A percentile compares a stretch with the other conserved stretches of the same genome.
phyloP scores from a whole-genome alignment of 176 grass and related monocot genomes.

The Musa beccarii region DNA sequence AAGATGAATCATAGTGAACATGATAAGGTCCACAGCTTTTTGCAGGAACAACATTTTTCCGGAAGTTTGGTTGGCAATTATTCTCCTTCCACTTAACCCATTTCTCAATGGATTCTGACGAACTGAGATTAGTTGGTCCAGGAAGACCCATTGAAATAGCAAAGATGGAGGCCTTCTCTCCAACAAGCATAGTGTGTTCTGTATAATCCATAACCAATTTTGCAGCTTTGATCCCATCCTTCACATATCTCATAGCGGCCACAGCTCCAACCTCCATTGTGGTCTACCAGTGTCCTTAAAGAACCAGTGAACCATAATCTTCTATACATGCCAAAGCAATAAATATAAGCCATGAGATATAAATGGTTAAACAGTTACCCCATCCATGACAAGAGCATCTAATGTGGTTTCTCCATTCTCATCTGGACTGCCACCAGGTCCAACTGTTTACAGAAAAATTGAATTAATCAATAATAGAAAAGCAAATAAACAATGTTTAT shows the following conservation, averaged over 20 bases:
- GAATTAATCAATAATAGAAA: constrained; percentile 15
- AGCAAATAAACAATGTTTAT: not conserved
- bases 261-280: constrained; percentile 94
- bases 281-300: constrained; percentile 33
- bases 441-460: constrained; percentile 40
- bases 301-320: constrained; percentile 22
- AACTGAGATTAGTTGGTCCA: constrained; percentile 76
- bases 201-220: constrained; percentile 83
- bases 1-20: constrained; percentile 13
- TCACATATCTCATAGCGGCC: constrained; percentile 83
- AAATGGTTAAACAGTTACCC: constrained; percentile 42
- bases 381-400: constrained; percentile 97
- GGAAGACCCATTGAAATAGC: constrained; percentile 94
- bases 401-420: constrained; percentile 92
- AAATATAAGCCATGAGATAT: constrained; percentile 3
- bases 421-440: constrained; percentile 84
- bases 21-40: constrained; percentile 57
- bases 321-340: constrained; percentile 6
- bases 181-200: constrained; percentile 73
- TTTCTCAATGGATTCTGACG: constrained; percentile 55
- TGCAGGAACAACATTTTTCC: constrained; percentile 64
- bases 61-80: constrained; percentile 76
- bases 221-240: constrained; percentile 76
- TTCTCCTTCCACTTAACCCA: constrained; percentile 68
- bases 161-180: constrained; percentile 81